phyloP scores from a whole-genome alignment of 805 yeast species.

The Wickerhamiella lipophila region DNA sequence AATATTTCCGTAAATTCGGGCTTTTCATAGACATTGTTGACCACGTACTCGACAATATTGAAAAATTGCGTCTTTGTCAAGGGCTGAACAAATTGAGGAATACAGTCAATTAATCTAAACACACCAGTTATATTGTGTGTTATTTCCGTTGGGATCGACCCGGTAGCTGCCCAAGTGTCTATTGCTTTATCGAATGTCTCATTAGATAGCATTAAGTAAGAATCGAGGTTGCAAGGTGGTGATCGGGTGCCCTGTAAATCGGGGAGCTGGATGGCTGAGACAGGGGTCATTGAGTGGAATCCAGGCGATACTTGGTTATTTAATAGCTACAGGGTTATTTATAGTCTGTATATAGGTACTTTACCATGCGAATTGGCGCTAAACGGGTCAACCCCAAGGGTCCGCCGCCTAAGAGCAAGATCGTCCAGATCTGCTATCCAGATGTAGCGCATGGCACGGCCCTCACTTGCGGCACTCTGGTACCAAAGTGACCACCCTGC shows the following conservation, averaged over 20 bases:
- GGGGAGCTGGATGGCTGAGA: too few relatives aligned
- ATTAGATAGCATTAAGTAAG: not conserved
- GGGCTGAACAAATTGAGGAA: conserved; percentile 2
- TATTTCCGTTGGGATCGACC: not conserved
- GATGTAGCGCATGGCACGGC: too few relatives aligned
- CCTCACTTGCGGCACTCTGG: conserved; percentile 50
- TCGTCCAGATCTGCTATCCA: too few relatives aligned
- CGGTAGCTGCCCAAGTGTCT: not conserved
- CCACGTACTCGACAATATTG: not conserved
- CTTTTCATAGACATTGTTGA: not conserved
- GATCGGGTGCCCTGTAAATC: too few relatives aligned
- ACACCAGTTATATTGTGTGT: not conserved
- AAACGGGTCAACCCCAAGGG: too few relatives aligned
- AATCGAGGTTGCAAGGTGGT: too few relatives aligned
- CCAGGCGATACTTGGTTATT: too few relatives aligned
- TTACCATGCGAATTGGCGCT: too few relatives aligned
- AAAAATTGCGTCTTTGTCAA: not conserved
- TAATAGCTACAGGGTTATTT: too few relatives aligned
- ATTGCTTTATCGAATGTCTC: conserved; percentile 1
- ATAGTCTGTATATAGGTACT: too few relatives aligned
- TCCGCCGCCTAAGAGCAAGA: too few relatives aligned
- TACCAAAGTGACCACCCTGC: conserved; percentile 55
- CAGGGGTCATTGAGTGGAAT: too few relatives aligned
- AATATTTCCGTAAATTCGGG: not conserved
- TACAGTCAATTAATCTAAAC: not conserved